A percentile compares a stretch with the other conserved stretches of the same genome.
Conservation (phyloP, 441 rosid species). For the Kokia cookei region DNA sequence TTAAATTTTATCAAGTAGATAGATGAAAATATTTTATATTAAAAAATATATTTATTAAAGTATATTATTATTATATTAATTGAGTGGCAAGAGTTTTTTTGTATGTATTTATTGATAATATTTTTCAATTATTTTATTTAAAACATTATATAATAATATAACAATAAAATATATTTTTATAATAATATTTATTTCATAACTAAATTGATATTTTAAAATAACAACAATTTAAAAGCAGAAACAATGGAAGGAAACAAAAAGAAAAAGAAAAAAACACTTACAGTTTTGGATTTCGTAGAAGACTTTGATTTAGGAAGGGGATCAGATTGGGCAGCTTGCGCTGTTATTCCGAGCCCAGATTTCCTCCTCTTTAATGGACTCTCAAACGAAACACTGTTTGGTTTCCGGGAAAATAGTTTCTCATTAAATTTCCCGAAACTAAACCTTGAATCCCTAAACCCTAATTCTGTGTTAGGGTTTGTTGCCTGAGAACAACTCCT, state of each 20-base stretch:
- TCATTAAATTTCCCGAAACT: slow-evolving; percentile 6
- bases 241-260: too few species aligned
- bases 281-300: slow-evolving; percentile 16
- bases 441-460: slow-evolving; percentile 24
- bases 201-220: neutral
- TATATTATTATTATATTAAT: too few species aligned
- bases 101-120: too few species aligned
- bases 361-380: slow-evolving; percentile 20
- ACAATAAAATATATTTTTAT: too few species aligned
- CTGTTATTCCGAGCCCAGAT: slow-evolving; percentile 21
- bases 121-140: too few species aligned
- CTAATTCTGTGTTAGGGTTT: slow-evolving; percentile 26
- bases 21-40: too few species aligned
- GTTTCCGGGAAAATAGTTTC: slow-evolving; percentile 4
- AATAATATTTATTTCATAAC: too few species aligned
- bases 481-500: slow-evolving; percentile 46
- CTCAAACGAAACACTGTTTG: slow-evolving; percentile 23
- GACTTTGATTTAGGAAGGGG: slow-evolving; percentile 30
- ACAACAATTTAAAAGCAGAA: neutral
- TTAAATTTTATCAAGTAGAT: too few species aligned
- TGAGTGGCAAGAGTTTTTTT: too few species aligned
- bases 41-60: too few species aligned
- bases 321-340: slow-evolving; percentile 40
- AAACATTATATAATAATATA: too few species aligned
- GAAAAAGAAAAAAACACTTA: too few species aligned